Evolutionary conservation across 2,329 filamentous ascomycete genomes (phyloP).

Genomic region (Pyrenochaeta sp.): DNA sequence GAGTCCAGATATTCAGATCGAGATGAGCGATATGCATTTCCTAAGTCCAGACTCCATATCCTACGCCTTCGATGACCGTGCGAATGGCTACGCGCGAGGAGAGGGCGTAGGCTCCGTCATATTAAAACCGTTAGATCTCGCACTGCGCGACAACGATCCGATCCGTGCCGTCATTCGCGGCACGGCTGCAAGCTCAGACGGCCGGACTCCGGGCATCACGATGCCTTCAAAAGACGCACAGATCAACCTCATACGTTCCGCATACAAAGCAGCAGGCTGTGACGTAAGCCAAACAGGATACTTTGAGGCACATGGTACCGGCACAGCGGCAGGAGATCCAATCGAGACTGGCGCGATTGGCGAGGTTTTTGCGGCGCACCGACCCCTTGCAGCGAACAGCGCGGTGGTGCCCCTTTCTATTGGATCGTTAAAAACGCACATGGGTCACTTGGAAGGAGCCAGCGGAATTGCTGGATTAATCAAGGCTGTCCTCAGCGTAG

Average conservation of each 20-base stretch:
- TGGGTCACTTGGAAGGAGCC: constrained; percentile 54
- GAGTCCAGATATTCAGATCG: constrained; percentile 15
- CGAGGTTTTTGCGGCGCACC: constrained; percentile 10
- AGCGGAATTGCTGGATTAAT: constrained; percentile 50
- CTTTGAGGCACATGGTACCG: constrained; percentile 37
- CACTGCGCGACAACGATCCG: constrained; percentile 31
- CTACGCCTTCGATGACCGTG: constrained; percentile 58
- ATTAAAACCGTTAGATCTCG: constrained; percentile 31
- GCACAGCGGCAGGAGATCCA: constrained; percentile 39
- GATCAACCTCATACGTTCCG: constrained; percentile 31
- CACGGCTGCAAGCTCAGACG: constrained; percentile 29
- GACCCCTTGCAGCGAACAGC: constrained; percentile 9
- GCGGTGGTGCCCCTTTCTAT: constrained; percentile 13
- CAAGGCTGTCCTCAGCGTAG: constrained; percentile 51
- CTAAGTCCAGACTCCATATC: constrained; percentile 41
- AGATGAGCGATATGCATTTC: constrained; percentile 26
- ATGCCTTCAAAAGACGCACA: constrained; percentile 56
- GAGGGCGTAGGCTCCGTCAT: constrained; percentile 60
- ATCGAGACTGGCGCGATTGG: constrained; percentile 16
- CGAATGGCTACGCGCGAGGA: constrained; percentile 70
- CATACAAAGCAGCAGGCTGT: constrained; percentile 49
- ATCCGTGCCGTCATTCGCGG: constrained; percentile 40
- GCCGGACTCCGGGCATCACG: constrained; percentile 25
- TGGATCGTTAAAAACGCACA: constrained; percentile 47
- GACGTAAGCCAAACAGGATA: constrained; percentile 35